Evolutionary conservation across 176 grass and related monocot genomes (phyloP).

Genomic region (Eleusine coracana): DNA sequence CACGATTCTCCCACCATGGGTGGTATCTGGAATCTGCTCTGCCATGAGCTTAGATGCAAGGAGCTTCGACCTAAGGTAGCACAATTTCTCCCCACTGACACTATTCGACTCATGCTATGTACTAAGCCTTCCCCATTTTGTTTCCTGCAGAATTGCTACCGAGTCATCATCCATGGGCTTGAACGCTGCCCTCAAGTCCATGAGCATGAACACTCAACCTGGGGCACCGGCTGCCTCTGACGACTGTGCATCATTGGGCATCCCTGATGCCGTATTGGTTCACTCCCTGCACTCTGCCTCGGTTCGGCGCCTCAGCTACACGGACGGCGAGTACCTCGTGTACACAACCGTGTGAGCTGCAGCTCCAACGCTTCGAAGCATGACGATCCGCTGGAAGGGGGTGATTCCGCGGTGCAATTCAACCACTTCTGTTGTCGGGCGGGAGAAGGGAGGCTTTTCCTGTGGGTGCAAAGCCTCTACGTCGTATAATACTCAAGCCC

Average conservation of each 20-base stretch:
- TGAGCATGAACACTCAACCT: conserved; percentile 3
- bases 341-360: conserved; percentile 41
- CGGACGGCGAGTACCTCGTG: conserved; percentile 43
- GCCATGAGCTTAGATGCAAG: conserved; percentile 53
- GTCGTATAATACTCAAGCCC: not conserved
- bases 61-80: conserved; percentile 67
- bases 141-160: conserved; percentile 44
- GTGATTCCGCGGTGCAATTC: not conserved
- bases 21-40: conserved; percentile 64
- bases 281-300: conserved; percentile 38
- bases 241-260: conserved; percentile 30
- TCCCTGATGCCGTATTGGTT: conserved; percentile 44
- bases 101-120: not conserved
- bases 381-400: too few species aligned
- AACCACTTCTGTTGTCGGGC: not conserved
- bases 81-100: not conserved
- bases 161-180: conserved; percentile 58
- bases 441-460: not conserved
- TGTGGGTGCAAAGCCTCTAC: not conserved
- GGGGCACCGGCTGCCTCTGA: not conserved
- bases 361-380: too few species aligned
- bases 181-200: conserved; percentile 57
- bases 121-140: not conserved
- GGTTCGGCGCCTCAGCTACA: conserved; percentile 58
- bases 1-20: conserved; percentile 64